phyloP scores from a whole-genome alignment of 495 filamentous ascomycete genomes.

The Annulohypoxylon maeteangense region DNA sequence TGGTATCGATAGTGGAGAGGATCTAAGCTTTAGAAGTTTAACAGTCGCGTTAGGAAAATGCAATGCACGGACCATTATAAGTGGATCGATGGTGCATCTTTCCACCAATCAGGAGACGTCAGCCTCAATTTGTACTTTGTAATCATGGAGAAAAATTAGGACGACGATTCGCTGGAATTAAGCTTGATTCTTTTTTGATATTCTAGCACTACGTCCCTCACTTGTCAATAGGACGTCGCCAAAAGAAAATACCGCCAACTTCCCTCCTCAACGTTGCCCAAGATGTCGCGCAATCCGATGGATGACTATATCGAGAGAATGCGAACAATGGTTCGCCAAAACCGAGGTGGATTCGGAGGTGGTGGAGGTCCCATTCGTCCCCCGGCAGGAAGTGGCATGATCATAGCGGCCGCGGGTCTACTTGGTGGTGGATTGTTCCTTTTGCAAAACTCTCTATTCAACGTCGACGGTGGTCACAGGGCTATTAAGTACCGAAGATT shows the following conservation, averaged over 20 bases:
- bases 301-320: slow-evolving; percentile 55
- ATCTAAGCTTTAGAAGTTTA: background rate
- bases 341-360: slow-evolving; percentile 49
- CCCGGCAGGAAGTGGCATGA: slow-evolving; percentile 46
- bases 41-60: background rate
- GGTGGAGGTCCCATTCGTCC: slow-evolving; percentile 47
- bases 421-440: slow-evolving; percentile 72
- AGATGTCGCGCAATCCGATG: slow-evolving; percentile 60
- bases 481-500: slow-evolving; percentile 98
- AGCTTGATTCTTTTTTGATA: slow-evolving; percentile 31
- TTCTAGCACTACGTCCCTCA: slow-evolving; percentile 13
- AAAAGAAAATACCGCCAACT: background rate
- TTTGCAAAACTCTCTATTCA: slow-evolving; percentile 91
- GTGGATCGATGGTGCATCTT: background rate
- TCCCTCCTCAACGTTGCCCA: slow-evolving; percentile 23
- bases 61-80: background rate
- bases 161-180: slow-evolving; percentile 35
- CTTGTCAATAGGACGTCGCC: slow-evolving; percentile 14
- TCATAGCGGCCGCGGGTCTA: slow-evolving; percentile 54
- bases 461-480: slow-evolving; percentile 98
- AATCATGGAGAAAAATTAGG: slow-evolving; percentile 28
- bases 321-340: slow-evolving; percentile 45
- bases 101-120: background rate
- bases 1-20: slow-evolving; percentile 8
- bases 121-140: background rate